A percentile compares a stretch with the other conserved stretches of the same genome.
Evolutionary conservation across 495 filamentous ascomycete species (phyloP).

Genomic region (Neurospora sp.): DNA sequence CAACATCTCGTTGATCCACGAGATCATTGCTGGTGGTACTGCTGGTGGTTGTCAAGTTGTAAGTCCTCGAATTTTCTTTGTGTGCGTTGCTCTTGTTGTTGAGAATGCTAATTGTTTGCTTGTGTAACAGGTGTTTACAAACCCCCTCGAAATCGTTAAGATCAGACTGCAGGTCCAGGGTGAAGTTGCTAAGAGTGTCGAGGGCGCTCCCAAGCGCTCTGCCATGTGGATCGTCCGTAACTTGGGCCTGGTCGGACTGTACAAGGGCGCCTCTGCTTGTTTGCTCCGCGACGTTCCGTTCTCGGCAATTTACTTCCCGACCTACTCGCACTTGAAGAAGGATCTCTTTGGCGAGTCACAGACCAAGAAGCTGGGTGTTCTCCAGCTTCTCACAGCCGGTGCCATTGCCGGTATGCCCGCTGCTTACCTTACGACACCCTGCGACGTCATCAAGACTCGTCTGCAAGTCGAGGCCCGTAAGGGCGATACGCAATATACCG

Average conservation of each 20-base stretch:
- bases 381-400: conserved; percentile 89
- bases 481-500: conserved; percentile 78
- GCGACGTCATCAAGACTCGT: conserved; percentile 97
- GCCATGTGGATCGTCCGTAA: conserved; percentile 97
- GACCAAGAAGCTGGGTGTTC: conserved; percentile 81
- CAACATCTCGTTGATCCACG: conserved; percentile 58
- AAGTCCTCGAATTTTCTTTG: conserved; percentile 30
- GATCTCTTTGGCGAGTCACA: conserved; percentile 85
- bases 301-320: conserved; percentile 97
- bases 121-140: conserved; percentile 69
- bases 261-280: conserved; percentile 96
- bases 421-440: conserved; percentile 93
- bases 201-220: conserved; percentile 73
- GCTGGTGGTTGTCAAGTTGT: conserved; percentile 96
- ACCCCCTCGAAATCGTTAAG: conserved; percentile 97
- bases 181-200: conserved; percentile 81
- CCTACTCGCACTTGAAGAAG: conserved; percentile 86
- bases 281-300: conserved; percentile 93
- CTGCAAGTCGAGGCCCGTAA: conserved; percentile 95
- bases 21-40: conserved; percentile 79
- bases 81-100: neutral
- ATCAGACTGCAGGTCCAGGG: conserved; percentile 97
- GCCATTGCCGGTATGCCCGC: conserved; percentile 98
- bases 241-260: conserved; percentile 86
- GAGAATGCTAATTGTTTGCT: conserved; percentile 10